These are phyloP conservation scores for Clitopilus passeckerianus DNA, from an alignment of 768 basidiomycete species.

Conservation along the genomic window DNA sequence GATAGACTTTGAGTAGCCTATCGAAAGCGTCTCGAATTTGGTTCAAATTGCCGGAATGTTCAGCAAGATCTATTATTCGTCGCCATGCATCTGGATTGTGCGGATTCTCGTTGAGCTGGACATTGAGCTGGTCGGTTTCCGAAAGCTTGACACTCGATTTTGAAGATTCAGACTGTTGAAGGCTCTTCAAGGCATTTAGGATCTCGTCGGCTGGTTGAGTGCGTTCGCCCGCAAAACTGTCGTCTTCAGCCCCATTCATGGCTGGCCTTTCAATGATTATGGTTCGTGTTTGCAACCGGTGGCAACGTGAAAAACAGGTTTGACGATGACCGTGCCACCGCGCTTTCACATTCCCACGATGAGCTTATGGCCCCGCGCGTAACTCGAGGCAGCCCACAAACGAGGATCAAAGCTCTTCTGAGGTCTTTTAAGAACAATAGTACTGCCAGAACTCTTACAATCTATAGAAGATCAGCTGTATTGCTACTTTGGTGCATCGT, in stretches of 20 bases:
- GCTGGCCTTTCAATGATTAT: constrained; percentile 1
- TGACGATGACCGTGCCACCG: neutral
- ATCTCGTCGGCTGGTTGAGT: constrained; percentile 31
- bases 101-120: constrained; percentile 60
- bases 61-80: constrained; percentile 71
- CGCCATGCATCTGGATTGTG: constrained; percentile 79
- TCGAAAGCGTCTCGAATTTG: constrained; percentile 82
- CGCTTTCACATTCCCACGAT: neutral
- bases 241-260: constrained; percentile 7
- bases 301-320: constrained; percentile 2
- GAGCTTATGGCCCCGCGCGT: neutral
- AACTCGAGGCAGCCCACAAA: neutral
- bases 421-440: neutral
- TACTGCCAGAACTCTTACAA: no score
- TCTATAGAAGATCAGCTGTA: neutral
- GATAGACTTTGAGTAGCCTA: constrained; percentile 77
- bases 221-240: constrained; percentile 18
- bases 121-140: constrained; percentile 45
- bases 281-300: neutral
- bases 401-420: neutral
- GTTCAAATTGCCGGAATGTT: constrained; percentile 71
- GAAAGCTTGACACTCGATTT: constrained; percentile 14
- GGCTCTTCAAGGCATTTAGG: constrained; percentile 22
- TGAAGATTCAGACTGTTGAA: neutral
- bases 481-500: constrained; percentile 6